Evolutionary conservation across 2,329 filamentous ascomycete genomes (phyloP), one percentile per base, ranked within the genome.

Genomic region (Fusarium tanahbumbuense): DNA sequence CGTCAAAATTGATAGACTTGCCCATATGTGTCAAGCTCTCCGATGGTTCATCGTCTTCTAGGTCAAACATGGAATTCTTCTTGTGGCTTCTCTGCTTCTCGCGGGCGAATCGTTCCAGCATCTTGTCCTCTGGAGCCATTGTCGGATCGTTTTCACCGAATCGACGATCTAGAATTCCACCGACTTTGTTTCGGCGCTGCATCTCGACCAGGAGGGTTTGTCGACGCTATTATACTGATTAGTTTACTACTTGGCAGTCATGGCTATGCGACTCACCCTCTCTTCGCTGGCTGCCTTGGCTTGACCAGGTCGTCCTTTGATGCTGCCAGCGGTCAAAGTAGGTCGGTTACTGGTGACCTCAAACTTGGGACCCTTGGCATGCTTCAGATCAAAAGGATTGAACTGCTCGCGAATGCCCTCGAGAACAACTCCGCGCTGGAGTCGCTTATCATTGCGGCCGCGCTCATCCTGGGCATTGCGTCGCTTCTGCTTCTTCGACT

Each of bases 361-460:
- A 71, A 97, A 97, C 76, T 98, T 98, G 60, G 90, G 90, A 0
- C 91, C 92, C 64, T 91, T 86, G 42, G 91, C 89, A 62, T 92
- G 89, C 81, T 97, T 97, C 78, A 97, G 88, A 78, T 99, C 96
- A 81, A 99, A 99, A 0, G 96, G 96, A 79, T 99, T 99, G 87
- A 98, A 98, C 73, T 94, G 92, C 76, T 98, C 94, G 77, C 96
- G 92, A 78, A 99, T 98, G 60, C 88, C 89, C 74, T 92, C 90
- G 68, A 99, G 86, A 18, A 94, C 93, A 59, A 89, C 91, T 76
- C 91, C 88, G 77, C 92, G 89, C 78, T 93, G 89, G 27, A 93
- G 86, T 64, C 93, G 90, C 80, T 93, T 92, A 76, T 95, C 91
- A 73, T 82, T 83, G 68, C 87, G 88, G 68, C 86, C 87, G 60